Evolutionary conservation across 768 basidiomycete genomes (phyloP).

Genomic region (Gautieria morchelliformis): DNA sequence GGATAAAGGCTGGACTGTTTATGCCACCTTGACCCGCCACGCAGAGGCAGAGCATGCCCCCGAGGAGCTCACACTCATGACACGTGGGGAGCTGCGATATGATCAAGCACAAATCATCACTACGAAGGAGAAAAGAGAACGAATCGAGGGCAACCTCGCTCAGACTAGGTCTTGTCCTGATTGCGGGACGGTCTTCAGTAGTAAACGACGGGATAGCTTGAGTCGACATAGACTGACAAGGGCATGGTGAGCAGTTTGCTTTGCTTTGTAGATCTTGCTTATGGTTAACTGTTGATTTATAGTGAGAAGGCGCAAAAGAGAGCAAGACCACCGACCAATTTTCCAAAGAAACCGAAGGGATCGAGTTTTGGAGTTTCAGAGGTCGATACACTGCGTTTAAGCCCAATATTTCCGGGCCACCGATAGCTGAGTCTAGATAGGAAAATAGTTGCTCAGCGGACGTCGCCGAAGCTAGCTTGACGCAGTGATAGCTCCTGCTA

Average conservation of each 20-base stretch:
- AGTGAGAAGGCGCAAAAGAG: conserved; percentile 6
- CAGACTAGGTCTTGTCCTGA: conserved; percentile 1
- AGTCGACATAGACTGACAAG: conserved; percentile 1
- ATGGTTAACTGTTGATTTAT: not conserved
- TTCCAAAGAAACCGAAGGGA: conserved; percentile 7
- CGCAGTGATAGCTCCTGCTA: not conserved
- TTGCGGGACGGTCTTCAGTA: conserved; percentile 5
- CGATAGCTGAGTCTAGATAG: no score
- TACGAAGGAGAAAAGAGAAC: not conserved
- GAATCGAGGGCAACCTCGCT: conserved; percentile 3
- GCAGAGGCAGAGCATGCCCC: conserved; percentile 1
- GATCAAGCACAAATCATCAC: conserved; percentile 3
- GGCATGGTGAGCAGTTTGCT: not conserved
- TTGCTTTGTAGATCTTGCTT: not conserved
- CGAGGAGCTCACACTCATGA: conserved; percentile 1
- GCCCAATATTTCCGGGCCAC: no score
- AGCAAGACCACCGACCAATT: conserved; percentile 1
- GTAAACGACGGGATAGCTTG: conserved; percentile 3
- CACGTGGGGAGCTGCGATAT: not conserved
- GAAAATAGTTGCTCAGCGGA: no score
- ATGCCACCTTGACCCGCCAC: conserved; percentile 2
- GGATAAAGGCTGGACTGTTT: conserved; percentile 6
- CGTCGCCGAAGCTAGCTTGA: no score
- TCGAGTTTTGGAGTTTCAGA: not conserved
- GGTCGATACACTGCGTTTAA: no score